A percentile compares a stretch with the other conserved stretches of the same genome.
Conservation (phyloP, 108 stramenopile genomes). For the Cyclotella sp. region DNA sequence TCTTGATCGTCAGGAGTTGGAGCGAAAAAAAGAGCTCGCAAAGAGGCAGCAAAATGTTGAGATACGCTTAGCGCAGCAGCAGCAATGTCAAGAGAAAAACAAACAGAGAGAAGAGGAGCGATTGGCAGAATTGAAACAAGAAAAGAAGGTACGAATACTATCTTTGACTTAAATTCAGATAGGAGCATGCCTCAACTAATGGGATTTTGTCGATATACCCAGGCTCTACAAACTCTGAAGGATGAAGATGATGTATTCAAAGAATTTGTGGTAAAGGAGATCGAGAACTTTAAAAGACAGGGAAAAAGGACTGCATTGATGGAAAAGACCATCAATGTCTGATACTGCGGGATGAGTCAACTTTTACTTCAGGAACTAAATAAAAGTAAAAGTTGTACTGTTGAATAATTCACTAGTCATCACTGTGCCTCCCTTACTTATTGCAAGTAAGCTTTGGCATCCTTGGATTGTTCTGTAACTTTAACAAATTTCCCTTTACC, state of each 20-base stretch:
- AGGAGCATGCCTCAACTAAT: background rate
- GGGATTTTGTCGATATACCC: background rate
- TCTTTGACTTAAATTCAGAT: background rate
- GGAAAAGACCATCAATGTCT: slow-evolving; percentile 31
- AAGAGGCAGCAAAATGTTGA: slow-evolving; percentile 43
- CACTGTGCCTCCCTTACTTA: background rate
- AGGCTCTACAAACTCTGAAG: slow-evolving; percentile 34
- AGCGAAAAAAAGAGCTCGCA: slow-evolving; percentile 37
- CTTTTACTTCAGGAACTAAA: background rate
- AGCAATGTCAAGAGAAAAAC: slow-evolving; percentile 49
- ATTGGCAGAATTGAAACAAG: slow-evolving; percentile 22
- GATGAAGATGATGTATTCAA: slow-evolving; percentile 51
- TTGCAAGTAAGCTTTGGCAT: background rate
- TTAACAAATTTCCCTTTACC: slow-evolving; percentile 13
- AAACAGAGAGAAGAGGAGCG: slow-evolving; percentile 17
- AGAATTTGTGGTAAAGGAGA: slow-evolving; percentile 44
- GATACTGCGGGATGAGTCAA: background rate
- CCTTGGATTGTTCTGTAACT: background rate
- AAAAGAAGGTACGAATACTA: slow-evolving; percentile 25
- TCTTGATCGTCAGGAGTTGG: slow-evolving; percentile 18
- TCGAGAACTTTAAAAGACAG: slow-evolving; percentile 34
- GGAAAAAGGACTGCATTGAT: slow-evolving; percentile 48
- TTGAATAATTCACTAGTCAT: no score
- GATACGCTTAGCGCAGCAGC: slow-evolving; percentile 31
- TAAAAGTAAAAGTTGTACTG: background rate